Base-by-base conservation (phyloP, 306 rosid genomes). In the Vachellia pachyceras region DNA sequence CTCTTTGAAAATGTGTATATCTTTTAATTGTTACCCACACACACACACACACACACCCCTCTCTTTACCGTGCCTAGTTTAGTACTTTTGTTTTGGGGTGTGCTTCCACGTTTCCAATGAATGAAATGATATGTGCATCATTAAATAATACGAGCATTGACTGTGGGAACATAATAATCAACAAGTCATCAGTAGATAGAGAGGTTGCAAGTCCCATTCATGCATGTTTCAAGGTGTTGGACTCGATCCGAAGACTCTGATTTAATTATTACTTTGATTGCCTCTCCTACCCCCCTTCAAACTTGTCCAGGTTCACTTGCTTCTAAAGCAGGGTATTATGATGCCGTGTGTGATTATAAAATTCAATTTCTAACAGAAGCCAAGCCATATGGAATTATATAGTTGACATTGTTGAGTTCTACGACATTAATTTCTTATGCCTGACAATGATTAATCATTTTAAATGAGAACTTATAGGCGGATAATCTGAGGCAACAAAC, bases 401-500 rank as follows among this genome's bases (percentile, higher is more conserved):
- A 29, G 72, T 58, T 37, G 15, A 69, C 36, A 10, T 22, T 67
- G 20, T 35, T 35, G 68, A 9, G 65, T 77, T 6, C 14, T 9
- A 6, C 36, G 15, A 45, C 18, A 25, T 15, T 54, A 13, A 54
- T 33, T 50, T 2, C 2, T 17, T 41, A 40, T 45, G 35, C 29
- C 69, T 33, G 33, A 72, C 35, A 18, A 5, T 23, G 69, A 18
- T 45, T 3, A 85, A 73, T 29, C 33, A 29, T 29, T 29, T 29
- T 29, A 29, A 29, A 0, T 29, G 33, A 29, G 33, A 29, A 29
- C 33, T 29, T 29, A 29, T 92, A 96, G 99, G 99, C 94, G 6
- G 99, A 96, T 81, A 85, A 77, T 80, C 82, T 93, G 73, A 58
- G 99, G 81, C 94, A 89, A 13, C 98, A 96, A 69, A 90, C 94